These are phyloP conservation scores for Lepidium didymum DNA, from an alignment of 345 rosid species.

Conservation along the genomic window DNA sequence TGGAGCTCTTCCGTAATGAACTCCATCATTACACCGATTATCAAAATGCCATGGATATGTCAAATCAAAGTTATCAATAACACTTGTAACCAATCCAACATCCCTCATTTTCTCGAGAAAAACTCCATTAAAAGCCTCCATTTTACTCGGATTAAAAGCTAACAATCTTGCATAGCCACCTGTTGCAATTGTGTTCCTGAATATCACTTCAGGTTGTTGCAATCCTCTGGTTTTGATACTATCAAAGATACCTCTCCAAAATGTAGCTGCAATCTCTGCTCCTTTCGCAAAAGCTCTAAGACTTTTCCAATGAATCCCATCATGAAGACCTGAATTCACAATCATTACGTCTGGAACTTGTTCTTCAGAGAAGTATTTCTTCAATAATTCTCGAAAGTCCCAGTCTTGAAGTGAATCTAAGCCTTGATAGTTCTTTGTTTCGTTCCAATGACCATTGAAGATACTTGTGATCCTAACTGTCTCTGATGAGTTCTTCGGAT, in stretches of 20 bases:
- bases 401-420: conserved; percentile 61
- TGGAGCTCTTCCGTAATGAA: conserved; percentile 91
- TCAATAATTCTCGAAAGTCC: conserved; percentile 56
- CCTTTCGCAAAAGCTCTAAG: conserved; percentile 48
- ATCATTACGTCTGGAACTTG: conserved; percentile 70
- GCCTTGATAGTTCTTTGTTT: conserved; percentile 73
- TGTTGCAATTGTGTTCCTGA: conserved; percentile 74
- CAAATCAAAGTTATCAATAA: conserved; percentile 83
- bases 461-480: conserved; percentile 82
- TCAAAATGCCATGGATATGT: conserved; percentile 95
- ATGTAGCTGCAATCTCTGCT: conserved; percentile 57
- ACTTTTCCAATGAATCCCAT: conserved; percentile 61
- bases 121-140: conserved; percentile 77
- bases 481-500: conserved; percentile 57
- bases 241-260: conserved; percentile 71
- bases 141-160: conserved; percentile 80
- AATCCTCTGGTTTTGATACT: conserved; percentile 54
- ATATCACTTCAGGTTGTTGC: conserved; percentile 50
- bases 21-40: conserved; percentile 86
- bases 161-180: conserved; percentile 76
- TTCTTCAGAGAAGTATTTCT: conserved; percentile 59
- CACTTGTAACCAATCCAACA: conserved; percentile 53
- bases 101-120: conserved; percentile 60
- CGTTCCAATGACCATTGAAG: conserved; percentile 93
- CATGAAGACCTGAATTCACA: conserved; percentile 89